These are phyloP conservation scores for Fusarium camptoceras DNA, from an alignment of 2,329 filamentous ascomycete genomes.

Conservation along the genomic window DNA sequence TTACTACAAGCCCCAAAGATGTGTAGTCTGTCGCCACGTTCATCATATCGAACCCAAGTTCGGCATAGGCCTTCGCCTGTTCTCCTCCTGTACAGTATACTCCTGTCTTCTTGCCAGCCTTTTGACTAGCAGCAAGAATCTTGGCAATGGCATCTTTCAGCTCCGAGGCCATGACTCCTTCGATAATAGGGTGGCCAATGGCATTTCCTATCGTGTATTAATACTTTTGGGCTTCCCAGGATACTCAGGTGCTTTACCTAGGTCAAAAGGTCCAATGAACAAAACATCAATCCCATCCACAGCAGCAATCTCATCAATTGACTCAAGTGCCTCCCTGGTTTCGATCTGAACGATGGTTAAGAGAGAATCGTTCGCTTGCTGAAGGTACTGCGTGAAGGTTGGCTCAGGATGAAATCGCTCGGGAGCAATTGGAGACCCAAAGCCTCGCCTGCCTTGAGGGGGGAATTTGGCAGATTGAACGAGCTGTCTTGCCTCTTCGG, in stretches of 20 bases:
- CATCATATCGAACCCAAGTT: constrained; percentile 72
- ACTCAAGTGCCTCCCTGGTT: constrained; percentile 70
- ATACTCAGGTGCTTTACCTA: constrained; percentile 55
- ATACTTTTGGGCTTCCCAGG: not conserved
- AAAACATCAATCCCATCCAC: constrained; percentile 71
- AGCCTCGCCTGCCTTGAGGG: constrained; percentile 61
- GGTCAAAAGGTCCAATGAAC: constrained; percentile 75
- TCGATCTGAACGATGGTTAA: constrained; percentile 77
- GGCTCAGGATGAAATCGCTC: constrained; percentile 58
- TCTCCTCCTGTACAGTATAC: constrained; percentile 68
- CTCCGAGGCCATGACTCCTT: constrained; percentile 68
- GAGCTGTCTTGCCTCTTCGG: constrained; percentile 58
- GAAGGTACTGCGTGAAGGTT: constrained; percentile 61
- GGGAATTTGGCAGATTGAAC: constrained; percentile 64
- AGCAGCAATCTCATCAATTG: constrained; percentile 71
- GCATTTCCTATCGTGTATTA: constrained; percentile 60
- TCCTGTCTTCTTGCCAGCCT: constrained; percentile 74
- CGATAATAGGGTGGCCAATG: constrained; percentile 70
- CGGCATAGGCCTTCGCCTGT: constrained; percentile 65
- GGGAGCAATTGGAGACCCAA: constrained; percentile 61
- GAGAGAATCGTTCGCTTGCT: constrained; percentile 63
- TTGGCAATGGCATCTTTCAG: constrained; percentile 69
- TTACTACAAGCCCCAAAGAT: constrained; percentile 59
- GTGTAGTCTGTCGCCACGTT: constrained; percentile 67
- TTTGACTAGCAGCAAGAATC: constrained; percentile 67